phyloP scores from a whole-genome alignment of 1,139 yeast species.

The Meyerozyma athensensis region DNA sequence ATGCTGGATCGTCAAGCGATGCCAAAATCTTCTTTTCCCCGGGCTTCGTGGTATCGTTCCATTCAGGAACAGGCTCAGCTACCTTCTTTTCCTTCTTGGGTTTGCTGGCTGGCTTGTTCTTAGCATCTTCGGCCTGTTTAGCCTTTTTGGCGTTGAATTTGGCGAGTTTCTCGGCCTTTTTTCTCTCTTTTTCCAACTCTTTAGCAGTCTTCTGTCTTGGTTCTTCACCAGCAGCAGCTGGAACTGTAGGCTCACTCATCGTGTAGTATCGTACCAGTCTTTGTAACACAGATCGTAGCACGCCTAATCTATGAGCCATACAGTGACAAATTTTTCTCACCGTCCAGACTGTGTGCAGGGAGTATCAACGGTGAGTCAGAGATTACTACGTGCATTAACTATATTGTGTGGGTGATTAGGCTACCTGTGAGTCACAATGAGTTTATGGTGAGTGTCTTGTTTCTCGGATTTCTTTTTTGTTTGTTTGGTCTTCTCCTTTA shows the following conservation, averaged over 20 bases:
- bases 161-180: conserved; percentile 95
- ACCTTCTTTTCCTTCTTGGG: conserved; percentile 68
- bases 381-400: too few species aligned
- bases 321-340: conserved; percentile 1
- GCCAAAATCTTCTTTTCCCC: conserved; percentile 90
- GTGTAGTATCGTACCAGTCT: conserved; percentile 3
- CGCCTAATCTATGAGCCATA: neutral
- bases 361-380: neutral
- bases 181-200: conserved; percentile 86
- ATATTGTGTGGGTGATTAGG: too few species aligned
- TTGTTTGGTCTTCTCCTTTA: neutral
- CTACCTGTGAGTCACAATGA: conserved; percentile 2
- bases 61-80: conserved; percentile 74
- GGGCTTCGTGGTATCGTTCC: conserved; percentile 71
- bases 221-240: conserved; percentile 13
- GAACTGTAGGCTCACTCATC: conserved; percentile 1
- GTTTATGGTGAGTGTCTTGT: neutral
- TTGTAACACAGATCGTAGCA: neutral
- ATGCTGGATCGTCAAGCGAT: conserved; percentile 84
- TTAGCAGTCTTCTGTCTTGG: conserved; percentile 56
- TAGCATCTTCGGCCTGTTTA: conserved; percentile 52
- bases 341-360: conserved; percentile 1
- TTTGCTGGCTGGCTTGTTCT: conserved; percentile 40
- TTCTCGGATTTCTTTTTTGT: neutral
- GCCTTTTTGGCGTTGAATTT: conserved; percentile 92